phyloP scores from a whole-genome alignment of 495 filamentous ascomycete genomes.

The Penicillium herquei region DNA sequence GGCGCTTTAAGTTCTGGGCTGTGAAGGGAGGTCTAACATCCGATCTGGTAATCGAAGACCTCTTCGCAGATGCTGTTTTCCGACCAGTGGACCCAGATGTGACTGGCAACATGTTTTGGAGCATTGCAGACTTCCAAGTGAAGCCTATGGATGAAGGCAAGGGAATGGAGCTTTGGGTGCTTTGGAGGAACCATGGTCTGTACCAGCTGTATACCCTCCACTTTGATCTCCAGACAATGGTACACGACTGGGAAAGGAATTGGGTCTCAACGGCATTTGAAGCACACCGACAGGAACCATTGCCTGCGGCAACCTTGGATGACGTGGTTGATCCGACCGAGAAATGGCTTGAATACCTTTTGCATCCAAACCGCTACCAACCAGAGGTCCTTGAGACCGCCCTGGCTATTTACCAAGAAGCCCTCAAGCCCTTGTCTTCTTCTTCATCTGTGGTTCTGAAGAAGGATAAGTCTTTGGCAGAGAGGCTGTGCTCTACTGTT shows the following conservation, averaged over 20 bases:
- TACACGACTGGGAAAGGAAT: slow-evolving; percentile 58
- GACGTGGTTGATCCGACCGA: slow-evolving; percentile 59
- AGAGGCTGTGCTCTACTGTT: slow-evolving; percentile 69
- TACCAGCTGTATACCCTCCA: slow-evolving; percentile 69
- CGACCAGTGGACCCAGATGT: slow-evolving; percentile 65
- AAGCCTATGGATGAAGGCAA: slow-evolving; percentile 49
- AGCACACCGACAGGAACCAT: slow-evolving; percentile 49
- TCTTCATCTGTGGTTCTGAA: slow-evolving; percentile 31
- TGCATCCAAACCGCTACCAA: slow-evolving; percentile 77
- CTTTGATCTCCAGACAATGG: slow-evolving; percentile 51
- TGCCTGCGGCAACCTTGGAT: slow-evolving; percentile 53
- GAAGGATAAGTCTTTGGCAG: slow-evolving; percentile 54
- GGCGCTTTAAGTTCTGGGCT: slow-evolving; percentile 95
- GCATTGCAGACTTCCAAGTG: slow-evolving; percentile 77
- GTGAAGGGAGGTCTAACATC: slow-evolving; percentile 62
- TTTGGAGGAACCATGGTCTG: slow-evolving; percentile 82
- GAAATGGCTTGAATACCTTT: slow-evolving; percentile 60
- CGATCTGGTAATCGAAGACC: slow-evolving; percentile 64
- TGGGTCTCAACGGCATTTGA: slow-evolving; percentile 76
- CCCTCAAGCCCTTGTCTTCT: slow-evolving; percentile 43
- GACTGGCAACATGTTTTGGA: slow-evolving; percentile 80
- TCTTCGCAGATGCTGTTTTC: slow-evolving; percentile 60
- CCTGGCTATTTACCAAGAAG: slow-evolving; percentile 68
- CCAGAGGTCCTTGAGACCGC: slow-evolving; percentile 79
- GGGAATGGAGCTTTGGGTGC: slow-evolving; percentile 72